Base-by-base conservation (phyloP, 208 protist genomes). In the Borovskyia barvae region DNA sequence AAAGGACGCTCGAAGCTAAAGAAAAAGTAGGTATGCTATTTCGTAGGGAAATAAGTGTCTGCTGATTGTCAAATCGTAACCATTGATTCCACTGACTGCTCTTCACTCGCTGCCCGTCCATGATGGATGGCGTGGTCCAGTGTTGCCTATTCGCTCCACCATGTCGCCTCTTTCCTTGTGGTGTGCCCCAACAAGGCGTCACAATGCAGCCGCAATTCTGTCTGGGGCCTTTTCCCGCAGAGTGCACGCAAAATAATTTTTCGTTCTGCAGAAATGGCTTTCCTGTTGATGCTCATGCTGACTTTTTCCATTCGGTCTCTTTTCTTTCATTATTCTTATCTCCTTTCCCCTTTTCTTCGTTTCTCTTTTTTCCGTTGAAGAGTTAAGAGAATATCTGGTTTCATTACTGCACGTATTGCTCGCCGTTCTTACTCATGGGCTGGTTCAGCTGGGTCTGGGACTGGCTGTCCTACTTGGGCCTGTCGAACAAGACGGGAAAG, bases 381-480 rank as follows among this genome's bases (percentile, higher is more conserved):
- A 46, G 24, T 25, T 19, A 46, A 46, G 24, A 46, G 15, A 46
- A 20, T 8, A 9, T 8, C 15, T 17, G 4, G 12, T 7, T 20
- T 33, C 28, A 22, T 32, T n/a, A 24, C 17, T 11, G 5, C 33
- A 15, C 24, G 28, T 17, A 24, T 5, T 20, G 40, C 51, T 48
- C 45, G 22, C 51, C 28, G 33, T n/a, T n/a, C n/a, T n/a, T n/a
- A n/a, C n/a, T 36, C 32, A 68, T 77, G 53, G 83, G 90, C 5
- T 90, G 80, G 85, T 92, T 98, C 50, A 87, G 83, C 59, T 98
- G 94, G 95, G 83, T 98, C 46, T 96, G 86, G 84, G 86, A 89
- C 29, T 82, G 92, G 72, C 73, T 98, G 52, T 86, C 79, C 39
- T 98, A 87, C 70, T 75, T 98, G 32, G 93, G 95, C 43, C 65